phyloP scores from a whole-genome alignment of 2,329 filamentous ascomycete genomes.

The Pyricularia pennisetigena region DNA sequence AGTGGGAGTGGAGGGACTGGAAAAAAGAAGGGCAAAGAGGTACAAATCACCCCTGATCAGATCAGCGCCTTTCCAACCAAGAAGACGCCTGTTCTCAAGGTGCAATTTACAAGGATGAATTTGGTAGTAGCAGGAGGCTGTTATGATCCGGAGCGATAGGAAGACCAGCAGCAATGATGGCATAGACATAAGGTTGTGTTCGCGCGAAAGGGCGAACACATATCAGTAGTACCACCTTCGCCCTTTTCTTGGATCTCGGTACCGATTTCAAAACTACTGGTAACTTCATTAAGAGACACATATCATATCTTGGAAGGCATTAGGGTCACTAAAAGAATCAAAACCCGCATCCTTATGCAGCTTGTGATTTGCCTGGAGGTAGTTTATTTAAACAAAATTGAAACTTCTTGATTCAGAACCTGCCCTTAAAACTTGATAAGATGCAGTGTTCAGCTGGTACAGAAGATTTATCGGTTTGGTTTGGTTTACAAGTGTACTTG shows the following conservation, averaged over 20 bases:
- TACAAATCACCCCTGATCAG: conserved; percentile 83
- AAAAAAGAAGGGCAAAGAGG: conserved; percentile 82
- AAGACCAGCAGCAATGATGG: not conserved
- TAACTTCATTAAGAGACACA: not conserved
- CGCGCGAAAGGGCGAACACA: not conserved
- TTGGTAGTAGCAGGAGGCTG: conserved; percentile 77
- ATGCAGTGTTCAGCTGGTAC: not conserved
- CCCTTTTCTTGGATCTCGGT: not conserved
- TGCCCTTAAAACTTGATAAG: not conserved
- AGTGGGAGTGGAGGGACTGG: conserved; percentile 13
- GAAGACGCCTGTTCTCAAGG: conserved; percentile 89
- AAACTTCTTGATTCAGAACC: not conserved
- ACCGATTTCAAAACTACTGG: not conserved
- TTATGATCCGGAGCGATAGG: conserved; percentile 35
- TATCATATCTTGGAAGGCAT: not conserved
- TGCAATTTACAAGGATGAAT: conserved; percentile 92
- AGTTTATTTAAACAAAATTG: not conserved
- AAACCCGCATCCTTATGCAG: not conserved
- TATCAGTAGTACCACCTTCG: not conserved
- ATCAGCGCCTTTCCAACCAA: conserved; percentile 94
- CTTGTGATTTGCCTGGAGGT: not conserved
- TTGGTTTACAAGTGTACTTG: not conserved
- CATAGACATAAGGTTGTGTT: not conserved
- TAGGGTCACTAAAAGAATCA: not conserved
- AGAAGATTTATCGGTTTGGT: no score